Percentiles rank a stretch among this genome's conserved stretches.
phyloP scores from a whole-genome alignment of 2,329 filamentous ascomycete species.

The Aspergillus sp. region DNA sequence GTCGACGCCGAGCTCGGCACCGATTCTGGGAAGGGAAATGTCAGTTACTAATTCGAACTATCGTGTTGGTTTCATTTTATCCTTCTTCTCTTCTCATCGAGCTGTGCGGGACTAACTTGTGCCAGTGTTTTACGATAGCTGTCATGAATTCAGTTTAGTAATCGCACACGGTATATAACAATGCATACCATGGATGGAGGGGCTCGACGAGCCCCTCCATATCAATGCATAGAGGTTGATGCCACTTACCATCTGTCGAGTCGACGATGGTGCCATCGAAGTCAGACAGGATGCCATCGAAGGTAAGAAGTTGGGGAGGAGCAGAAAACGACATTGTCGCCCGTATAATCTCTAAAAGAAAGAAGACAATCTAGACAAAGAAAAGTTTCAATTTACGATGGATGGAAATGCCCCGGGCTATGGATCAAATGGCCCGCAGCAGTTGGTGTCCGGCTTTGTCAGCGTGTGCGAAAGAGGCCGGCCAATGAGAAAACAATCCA shows the following conservation, averaged over 20 bases:
- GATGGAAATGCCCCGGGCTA: background rate
- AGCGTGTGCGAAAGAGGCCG: too few relatives aligned
- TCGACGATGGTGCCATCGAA: constrained; percentile 51
- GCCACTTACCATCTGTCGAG: constrained; percentile 43
- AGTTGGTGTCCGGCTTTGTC: too few relatives aligned
- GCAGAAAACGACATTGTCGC: constrained; percentile 39
- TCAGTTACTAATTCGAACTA: background rate
- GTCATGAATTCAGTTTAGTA: constrained; percentile 10
- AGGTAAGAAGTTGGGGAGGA: constrained; percentile 37
- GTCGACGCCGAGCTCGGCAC: constrained; percentile 77
- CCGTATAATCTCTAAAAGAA: background rate
- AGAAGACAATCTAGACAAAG: background rate
- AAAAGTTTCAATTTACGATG: background rate
- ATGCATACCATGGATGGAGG: background rate
- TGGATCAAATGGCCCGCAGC: too few relatives aligned
- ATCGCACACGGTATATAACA: background rate
- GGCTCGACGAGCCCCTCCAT: background rate
- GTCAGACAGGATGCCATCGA: constrained; percentile 48
- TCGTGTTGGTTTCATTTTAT: background rate
- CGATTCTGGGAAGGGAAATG: constrained; percentile 43
- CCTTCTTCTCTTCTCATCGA: background rate
- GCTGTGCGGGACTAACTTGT: constrained; percentile 47
- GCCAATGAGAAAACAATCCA: too few relatives aligned
- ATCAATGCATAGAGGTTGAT: background rate
- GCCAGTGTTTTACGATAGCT: constrained; percentile 67